Conservation (phyloP, 768 basidiomycete genomes). For the Rhodotorula sphaerocarpa region DNA sequence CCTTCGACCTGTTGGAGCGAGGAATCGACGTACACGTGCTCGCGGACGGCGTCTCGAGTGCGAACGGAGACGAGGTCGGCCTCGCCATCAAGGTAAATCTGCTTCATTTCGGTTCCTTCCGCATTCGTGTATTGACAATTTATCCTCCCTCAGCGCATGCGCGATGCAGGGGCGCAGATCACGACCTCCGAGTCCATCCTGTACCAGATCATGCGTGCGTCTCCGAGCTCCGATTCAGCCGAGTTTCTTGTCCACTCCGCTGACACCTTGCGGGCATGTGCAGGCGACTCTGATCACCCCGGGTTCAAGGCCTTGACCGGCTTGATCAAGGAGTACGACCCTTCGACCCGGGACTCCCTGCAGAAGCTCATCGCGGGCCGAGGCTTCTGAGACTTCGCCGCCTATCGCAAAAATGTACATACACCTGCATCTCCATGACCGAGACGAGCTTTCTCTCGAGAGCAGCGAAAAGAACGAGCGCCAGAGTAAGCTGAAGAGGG, state of each 20-base stretch:
- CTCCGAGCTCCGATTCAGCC: slow-evolving; percentile 1
- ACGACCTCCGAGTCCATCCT: slow-evolving; percentile 72
- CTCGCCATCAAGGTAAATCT: slow-evolving; percentile 52
- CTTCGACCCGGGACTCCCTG: slow-evolving; percentile 47
- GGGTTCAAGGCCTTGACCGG: slow-evolving; percentile 65
- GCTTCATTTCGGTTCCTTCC: too few species aligned
- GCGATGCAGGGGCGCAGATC: slow-evolving; percentile 56
- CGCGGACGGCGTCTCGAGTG: slow-evolving; percentile 76
- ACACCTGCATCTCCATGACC: too few species aligned
- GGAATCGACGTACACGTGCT: slow-evolving; percentile 21
- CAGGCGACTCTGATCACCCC: slow-evolving; percentile 56
- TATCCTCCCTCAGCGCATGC: slow-evolving; percentile 37
- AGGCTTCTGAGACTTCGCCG: slow-evolving; percentile 4
- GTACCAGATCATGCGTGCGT: slow-evolving; percentile 64
- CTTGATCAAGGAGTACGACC: slow-evolving; percentile 70
- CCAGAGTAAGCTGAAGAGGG: too few species aligned
- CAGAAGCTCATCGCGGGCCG: slow-evolving; percentile 14
- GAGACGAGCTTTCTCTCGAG: too few species aligned
- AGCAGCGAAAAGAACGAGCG: too few species aligned
- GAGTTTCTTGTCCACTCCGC: not conserved
- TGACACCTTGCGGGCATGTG: slow-evolving; percentile 43
- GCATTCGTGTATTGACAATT: too few species aligned
- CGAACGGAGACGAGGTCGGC: slow-evolving; percentile 69
- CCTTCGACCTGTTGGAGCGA: slow-evolving; percentile 53
- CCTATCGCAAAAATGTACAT: too few species aligned